Percentiles rank a stretch among this genome's conserved stretches.
These are phyloP conservation scores for Phlebiopsis flavidoalba DNA, from an alignment of 768 basidiomycete species.

Conservation along the genomic window DNA sequence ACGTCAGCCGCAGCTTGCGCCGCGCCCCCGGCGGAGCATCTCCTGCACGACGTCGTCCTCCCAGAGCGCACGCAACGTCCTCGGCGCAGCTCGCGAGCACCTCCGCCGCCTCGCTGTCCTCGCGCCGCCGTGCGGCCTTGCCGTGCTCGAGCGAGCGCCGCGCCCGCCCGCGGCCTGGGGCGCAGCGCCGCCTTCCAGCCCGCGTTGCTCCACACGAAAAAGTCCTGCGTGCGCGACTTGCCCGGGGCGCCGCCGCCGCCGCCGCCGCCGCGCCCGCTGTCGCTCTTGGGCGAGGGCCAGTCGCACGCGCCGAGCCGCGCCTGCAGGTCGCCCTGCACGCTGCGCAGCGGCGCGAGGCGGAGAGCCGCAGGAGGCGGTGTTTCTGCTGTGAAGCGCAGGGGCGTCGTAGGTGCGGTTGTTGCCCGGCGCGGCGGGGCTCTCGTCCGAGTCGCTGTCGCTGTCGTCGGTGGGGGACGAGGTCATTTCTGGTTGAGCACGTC, in stretches of 20 bases:
- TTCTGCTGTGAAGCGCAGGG: conserved; percentile 44
- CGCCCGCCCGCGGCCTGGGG: conserved; percentile 7
- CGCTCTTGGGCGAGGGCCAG: conserved; percentile 7
- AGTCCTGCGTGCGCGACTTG: conserved; percentile 18
- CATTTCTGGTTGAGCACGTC: conserved; percentile 52
- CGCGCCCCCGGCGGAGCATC: conserved; percentile 48
- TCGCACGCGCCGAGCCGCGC: conserved; percentile 48
- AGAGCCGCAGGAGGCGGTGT: conserved; percentile 56
- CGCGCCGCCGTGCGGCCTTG: neutral
- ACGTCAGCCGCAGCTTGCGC: conserved; percentile 48
- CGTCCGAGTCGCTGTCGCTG: conserved; percentile 1
- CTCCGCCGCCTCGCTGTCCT: conserved; percentile 51
- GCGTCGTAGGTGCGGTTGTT: neutral
- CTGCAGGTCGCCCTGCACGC: conserved; percentile 58
- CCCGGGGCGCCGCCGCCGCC: neutral
- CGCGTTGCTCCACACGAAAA: conserved; percentile 24
- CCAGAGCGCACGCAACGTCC: conserved; percentile 67
- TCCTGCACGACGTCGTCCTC: conserved; percentile 59
- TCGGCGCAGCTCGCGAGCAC: conserved; percentile 56
- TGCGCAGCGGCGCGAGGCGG: conserved; percentile 51
- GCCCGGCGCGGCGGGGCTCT: neutral
- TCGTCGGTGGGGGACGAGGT: neutral
- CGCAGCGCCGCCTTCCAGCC: conserved; percentile 23
- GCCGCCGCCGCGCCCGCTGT: neutral
- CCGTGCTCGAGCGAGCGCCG: conserved; percentile 1